Percentiles rank a stretch among this genome's conserved stretches.
phyloP scores from a whole-genome alignment of 1,284 basidiomycete species.

The Marasmius fiardii region DNA sequence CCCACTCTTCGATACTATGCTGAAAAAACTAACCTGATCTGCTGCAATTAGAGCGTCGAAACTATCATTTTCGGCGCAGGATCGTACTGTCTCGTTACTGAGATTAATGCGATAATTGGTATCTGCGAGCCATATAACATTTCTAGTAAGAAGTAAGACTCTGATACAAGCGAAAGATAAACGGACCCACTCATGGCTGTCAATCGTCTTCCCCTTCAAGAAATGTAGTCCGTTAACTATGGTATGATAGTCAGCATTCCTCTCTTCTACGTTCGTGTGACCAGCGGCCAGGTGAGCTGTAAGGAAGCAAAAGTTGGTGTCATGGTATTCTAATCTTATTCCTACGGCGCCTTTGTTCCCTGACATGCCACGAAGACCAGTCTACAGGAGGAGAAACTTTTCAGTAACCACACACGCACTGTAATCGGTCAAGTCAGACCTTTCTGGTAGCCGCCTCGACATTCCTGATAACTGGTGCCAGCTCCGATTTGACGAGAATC shows the following conservation, averaged over 20 bases:
- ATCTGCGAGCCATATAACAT: slow-evolving; percentile 93
- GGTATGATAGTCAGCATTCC: slow-evolving; percentile 91
- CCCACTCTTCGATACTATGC: slow-evolving; percentile 2
- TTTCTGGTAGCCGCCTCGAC: slow-evolving; percentile 94
- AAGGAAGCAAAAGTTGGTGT: slow-evolving; percentile 92
- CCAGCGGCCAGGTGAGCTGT: slow-evolving; percentile 97
- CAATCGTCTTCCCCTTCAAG: slow-evolving; percentile 83
- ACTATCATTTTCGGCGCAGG: slow-evolving; percentile 58
- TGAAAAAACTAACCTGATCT: slow-evolving; percentile 72
- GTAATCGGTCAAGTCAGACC: slow-evolving; percentile 37
- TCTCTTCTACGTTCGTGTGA: slow-evolving; percentile 84
- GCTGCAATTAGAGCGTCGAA: slow-evolving; percentile 73
- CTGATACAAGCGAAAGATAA: neutral
- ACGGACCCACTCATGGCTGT: slow-evolving; percentile 79
- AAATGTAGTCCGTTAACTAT: slow-evolving; percentile 85
- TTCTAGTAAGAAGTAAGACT: slow-evolving; percentile 39
- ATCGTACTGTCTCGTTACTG: slow-evolving; percentile 77
- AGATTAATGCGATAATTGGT: slow-evolving; percentile 94
- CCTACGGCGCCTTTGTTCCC: slow-evolving; percentile 97
- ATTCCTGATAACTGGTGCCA: slow-evolving; percentile 80
- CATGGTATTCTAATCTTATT: slow-evolving; percentile 87
- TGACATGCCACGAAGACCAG: slow-evolving; percentile 93
- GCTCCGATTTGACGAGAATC: slow-evolving; percentile 75
- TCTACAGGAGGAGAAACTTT: slow-evolving; percentile 44
- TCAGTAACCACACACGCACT: too few species aligned